Conservation (phyloP, 805 yeast species). For the Lipomyces starkeyi region DNA sequence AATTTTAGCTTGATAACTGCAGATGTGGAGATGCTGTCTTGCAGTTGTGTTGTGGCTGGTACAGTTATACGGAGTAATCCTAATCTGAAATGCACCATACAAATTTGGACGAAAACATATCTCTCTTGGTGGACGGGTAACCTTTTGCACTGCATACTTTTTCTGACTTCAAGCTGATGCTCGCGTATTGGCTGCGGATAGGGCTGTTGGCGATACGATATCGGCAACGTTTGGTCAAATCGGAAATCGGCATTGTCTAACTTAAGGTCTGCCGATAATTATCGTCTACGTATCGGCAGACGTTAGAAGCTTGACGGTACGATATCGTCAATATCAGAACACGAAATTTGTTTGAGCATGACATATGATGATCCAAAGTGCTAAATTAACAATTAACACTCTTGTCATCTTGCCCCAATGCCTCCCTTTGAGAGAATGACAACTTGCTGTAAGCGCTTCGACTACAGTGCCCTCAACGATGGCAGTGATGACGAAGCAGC, state of each 20-base stretch:
- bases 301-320: no score
- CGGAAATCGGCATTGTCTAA: not conserved
- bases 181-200: no score
- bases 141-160: no score
- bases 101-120: no score
- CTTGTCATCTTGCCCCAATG: conserved; percentile 4
- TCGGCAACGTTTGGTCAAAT: not conserved
- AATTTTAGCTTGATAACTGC: no score
- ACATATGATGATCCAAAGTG: not conserved
- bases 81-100: no score
- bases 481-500: not conserved
- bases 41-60: no score
- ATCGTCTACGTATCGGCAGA: not conserved
- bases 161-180: no score
- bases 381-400: not conserved
- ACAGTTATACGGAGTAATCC: no score
- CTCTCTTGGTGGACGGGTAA: no score
- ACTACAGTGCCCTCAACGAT: conserved; percentile 8
- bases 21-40: no score
- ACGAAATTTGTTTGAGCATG: not conserved
- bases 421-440: conserved; percentile 6
- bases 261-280: not conserved
- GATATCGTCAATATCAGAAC: no score
- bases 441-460: conserved; percentile 1
- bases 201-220: conserved; percentile 9